Base-by-base conservation (phyloP, 2,329 filamentous ascomycete species). In the Colletotrichum filicis region DNA sequence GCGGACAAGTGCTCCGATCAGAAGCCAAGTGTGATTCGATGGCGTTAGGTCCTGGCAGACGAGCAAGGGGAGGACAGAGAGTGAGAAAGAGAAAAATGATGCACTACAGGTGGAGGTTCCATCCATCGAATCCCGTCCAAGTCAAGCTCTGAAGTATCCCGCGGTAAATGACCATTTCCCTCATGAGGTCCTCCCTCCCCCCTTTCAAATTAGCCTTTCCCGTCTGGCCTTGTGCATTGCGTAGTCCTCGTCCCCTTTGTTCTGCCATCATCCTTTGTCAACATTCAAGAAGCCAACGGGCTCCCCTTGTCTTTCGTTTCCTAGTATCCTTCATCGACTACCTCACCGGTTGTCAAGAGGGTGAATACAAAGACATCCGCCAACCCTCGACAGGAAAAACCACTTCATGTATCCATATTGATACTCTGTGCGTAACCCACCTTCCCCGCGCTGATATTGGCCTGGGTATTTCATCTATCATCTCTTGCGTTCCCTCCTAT, bases 21-120 rank as follows among this genome's bases (percentile, higher is more conserved):
- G 70, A 55, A 65, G 42, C 14, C 57, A 19, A 61, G 42, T 32
- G 24, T 71, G 57, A 62, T 71, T 71, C 67, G 68, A 71, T 57
- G 64, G 64, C 57, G 58, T 46, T 60, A 73, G 70, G 35, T 65
- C 55, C 60, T 35, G 55, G 59, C 60, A 59, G 61, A 64, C 37
- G n/a, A 63, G 22, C 53, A 42, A 55, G 37, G 66, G 60, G 16
- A 49, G 9, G 19, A 7, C 4, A 49, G 16, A 42, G 37, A 42
- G 37, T 19, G 37, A 42, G 16, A 42, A 55, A n/a, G 60, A 56
- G 11, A 49, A n/a, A 11, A n/a, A 49, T 19, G 42, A 49, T 49
- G 42, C 42, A 52, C 35, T 70, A 16, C 14, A 26, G 59, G 8
- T 68, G 5, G 24, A 46, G 53, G 65, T 55, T 63, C 56, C 69